Conservation (phyloP, 2,329 filamentous ascomycete genomes). For the Apiospora phragmitis region DNA sequence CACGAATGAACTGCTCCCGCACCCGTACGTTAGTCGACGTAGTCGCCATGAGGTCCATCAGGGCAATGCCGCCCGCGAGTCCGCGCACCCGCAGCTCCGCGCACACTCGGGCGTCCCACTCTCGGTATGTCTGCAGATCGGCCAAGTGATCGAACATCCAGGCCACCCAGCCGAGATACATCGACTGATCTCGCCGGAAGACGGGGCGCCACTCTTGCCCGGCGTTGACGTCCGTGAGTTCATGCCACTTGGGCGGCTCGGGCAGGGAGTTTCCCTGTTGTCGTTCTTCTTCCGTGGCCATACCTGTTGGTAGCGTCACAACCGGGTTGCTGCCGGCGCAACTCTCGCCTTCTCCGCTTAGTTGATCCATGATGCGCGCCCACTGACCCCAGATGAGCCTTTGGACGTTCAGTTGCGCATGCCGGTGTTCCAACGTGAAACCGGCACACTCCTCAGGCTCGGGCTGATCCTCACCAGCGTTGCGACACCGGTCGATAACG, state of each 20-base stretch:
- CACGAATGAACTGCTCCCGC: neutral
- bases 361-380: neutral
- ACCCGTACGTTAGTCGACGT: neutral
- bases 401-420: slow-evolving; percentile 11
- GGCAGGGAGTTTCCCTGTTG: neutral
- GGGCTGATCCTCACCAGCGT: neutral
- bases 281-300: neutral
- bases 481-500: neutral
- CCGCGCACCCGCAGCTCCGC: neutral
- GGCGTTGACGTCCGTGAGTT: neutral
- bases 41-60: neutral
- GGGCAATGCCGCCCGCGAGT: neutral
- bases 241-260: neutral
- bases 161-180: neutral
- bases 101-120: neutral
- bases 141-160: neutral
- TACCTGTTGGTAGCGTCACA: neutral
- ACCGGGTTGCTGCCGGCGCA: neutral
- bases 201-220: neutral
- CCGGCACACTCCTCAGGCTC: slow-evolving; percentile 23
- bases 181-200: neutral
- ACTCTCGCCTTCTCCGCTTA: neutral
- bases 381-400: neutral
- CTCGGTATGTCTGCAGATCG: neutral
- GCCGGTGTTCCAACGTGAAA: slow-evolving; percentile 23